These are phyloP conservation scores for Penicillium crystallinum DNA, from an alignment of 495 filamentous ascomycete genomes.

Conservation along the genomic window DNA sequence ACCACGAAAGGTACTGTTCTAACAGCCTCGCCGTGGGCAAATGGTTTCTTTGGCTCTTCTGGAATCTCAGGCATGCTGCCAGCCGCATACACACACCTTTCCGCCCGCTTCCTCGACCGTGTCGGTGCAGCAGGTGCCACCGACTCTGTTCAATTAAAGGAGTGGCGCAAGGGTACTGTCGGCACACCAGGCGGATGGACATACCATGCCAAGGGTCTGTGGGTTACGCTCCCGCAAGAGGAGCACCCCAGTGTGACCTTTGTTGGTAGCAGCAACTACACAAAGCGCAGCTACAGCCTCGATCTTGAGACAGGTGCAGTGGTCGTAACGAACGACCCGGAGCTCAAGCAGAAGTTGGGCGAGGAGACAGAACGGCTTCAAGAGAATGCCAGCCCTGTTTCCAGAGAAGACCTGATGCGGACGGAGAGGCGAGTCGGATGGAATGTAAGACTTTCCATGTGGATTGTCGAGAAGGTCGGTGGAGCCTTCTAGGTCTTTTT, in stretches of 20 bases:
- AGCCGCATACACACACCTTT: conserved; percentile 83
- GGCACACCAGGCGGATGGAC: conserved; percentile 83
- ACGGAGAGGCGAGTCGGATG: conserved; percentile 78
- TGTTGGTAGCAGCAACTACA: conserved; percentile 93
- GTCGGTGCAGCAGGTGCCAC: conserved; percentile 55
- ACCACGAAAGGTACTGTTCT: conserved; percentile 71
- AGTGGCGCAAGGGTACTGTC: conserved; percentile 84
- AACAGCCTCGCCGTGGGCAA: conserved; percentile 90
- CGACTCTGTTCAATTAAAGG: conserved; percentile 67
- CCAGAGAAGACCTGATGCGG: conserved; percentile 68
- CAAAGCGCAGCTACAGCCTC: conserved; percentile 82
- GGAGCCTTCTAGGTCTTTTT: conserved; percentile 52
- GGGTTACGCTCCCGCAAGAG: conserved; percentile 67
- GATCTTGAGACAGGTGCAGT: conserved; percentile 84
- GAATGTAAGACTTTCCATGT: conserved; percentile 84
- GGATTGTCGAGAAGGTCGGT: conserved; percentile 72
- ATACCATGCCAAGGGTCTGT: conserved; percentile 96
- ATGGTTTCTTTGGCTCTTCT: conserved; percentile 88
- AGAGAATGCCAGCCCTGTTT: conserved; percentile 60
- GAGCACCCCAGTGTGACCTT: conserved; percentile 68
- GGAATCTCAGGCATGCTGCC: conserved; percentile 88
- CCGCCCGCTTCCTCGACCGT: conserved; percentile 71
- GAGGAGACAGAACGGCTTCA: conserved; percentile 77
- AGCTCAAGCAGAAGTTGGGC: conserved; percentile 64
- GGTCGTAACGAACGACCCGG: conserved; percentile 74